Evolutionary conservation across 83 land plant species (phyloP).

Genomic region (Larix sibirica): DNA sequence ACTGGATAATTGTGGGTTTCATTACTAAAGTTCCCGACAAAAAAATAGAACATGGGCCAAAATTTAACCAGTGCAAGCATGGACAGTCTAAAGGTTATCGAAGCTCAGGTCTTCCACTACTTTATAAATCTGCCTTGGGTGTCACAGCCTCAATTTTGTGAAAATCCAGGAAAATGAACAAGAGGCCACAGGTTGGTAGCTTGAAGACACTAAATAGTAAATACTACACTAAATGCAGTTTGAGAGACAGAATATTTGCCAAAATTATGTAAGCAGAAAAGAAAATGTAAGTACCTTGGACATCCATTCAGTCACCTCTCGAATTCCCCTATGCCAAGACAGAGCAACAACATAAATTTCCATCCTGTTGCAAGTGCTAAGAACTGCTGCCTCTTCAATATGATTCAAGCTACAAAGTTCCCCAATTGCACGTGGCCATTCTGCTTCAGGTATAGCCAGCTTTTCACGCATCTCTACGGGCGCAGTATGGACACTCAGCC

Average conservation of each 20-base stretch:
- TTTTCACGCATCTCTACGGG: slow-evolving; percentile 98
- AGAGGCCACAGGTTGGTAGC: not conserved
- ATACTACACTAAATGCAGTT: not conserved
- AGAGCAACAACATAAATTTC: slow-evolving; percentile 97
- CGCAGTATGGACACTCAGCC: slow-evolving; percentile 90
- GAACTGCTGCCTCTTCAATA: slow-evolving; percentile 96
- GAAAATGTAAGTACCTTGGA: slow-evolving; percentile 66
- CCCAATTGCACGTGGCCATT: slow-evolving; percentile 94
- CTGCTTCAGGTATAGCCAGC: slow-evolving; percentile 94
- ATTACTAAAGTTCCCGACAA: not conserved
- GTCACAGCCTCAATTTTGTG: not conserved
- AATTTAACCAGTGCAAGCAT: not conserved
- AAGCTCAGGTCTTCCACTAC: not conserved
- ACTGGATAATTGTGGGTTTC: not conserved
- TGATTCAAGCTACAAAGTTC: slow-evolving; percentile 88
- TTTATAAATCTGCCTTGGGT: not conserved
- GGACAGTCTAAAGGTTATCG: not conserved
- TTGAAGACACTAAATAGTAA: not conserved
- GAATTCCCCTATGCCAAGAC: slow-evolving; percentile 93
- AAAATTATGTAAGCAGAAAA: not conserved
- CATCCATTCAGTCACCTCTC: slow-evolving; percentile 99
- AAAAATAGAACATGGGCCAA: not conserved
- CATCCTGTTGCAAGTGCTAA: slow-evolving; percentile 97
- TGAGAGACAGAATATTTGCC: not conserved
- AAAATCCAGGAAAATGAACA: not conserved